These are phyloP conservation scores for Diospyros kaki DNA, from an alignment of 148 eudicot species.

Conservation along the genomic window DNA sequence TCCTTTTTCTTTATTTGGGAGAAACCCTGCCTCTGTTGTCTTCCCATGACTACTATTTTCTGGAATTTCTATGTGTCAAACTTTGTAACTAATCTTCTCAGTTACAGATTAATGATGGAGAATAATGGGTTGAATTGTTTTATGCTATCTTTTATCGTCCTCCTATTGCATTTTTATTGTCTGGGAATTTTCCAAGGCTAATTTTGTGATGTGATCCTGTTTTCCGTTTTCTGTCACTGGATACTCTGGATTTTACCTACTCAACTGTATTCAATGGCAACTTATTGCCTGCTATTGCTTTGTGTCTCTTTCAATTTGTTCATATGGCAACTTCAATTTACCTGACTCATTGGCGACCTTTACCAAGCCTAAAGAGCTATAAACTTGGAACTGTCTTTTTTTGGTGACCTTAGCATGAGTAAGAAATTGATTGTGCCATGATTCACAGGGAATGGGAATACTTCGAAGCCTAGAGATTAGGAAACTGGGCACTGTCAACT, in stretches of 20 bases:
- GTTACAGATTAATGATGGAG: too few species aligned
- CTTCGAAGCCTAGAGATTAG: constrained; percentile 60
- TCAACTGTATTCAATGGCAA: too few species aligned
- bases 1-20: too few species aligned
- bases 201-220: not conserved
- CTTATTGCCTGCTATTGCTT: not conserved
- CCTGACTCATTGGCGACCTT: not conserved
- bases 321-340: not conserved
- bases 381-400: not conserved
- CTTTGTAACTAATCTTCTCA: too few species aligned
- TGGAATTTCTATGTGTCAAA: too few species aligned
- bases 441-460: constrained; percentile 51
- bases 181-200: too few species aligned
- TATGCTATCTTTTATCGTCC: too few species aligned
- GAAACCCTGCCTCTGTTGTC: too few species aligned
- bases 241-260: too few species aligned
- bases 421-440: constrained; percentile 9
- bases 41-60: too few species aligned
- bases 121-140: too few species aligned
- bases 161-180: too few species aligned
- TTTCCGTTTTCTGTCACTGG: not conserved
- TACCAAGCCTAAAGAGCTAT: not conserved
- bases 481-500: constrained; percentile 78
- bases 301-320: not conserved
- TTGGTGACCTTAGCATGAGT: not conserved